Base-by-base conservation (phyloP, 2,329 filamentous ascomycete genomes). In the Calonectria leucothoes region DNA sequence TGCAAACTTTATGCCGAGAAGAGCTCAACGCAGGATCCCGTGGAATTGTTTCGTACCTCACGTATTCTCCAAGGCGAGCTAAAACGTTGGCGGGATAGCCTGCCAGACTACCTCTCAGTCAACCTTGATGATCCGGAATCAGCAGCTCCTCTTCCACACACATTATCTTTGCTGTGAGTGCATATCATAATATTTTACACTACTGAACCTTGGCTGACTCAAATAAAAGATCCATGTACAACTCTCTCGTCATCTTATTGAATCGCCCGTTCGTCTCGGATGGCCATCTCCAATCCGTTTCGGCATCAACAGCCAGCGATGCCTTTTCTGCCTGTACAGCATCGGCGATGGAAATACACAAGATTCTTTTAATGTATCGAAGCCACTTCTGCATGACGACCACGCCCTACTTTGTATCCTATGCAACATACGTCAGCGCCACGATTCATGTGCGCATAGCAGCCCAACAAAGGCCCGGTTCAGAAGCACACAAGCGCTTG, bases 181-280 rank as follows among this genome's bases (percentile, higher is more conserved):
- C 2, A 23, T 65, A 57, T 25, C 8, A 2, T 6, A 7, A n/a
- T 29, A 20, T 20, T 42, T 33, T 23, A 12, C 2, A n/a, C 27
- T 6, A 17, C 17, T 23, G 0, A 20, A 25, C 4, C 5, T 27
- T 27, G 8, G 15, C 23, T 55, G n/a, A 74, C 63, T 45, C 39
- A 7, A 81, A 0, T 15, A 0, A 0, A 0, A 78, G 76, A 14
- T 71, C 87, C 4, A 85, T 89, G 76, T 88, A 86, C 59, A 84
- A 89, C 69, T 87, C 87, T 0, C 81, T 89, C 0, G 74, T 86
- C 3, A 89, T 91, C 6, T 82, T 90, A 0, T 81, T 90, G 0
- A 88, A 89, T 72, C 87, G 88, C 11, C 88, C 88, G 0, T 89
- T 90, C 39, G 85, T 90, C 5, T 84, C 86, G 3, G 86, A 87